Evolutionary conservation across 768 basidiomycete genomes (phyloP), one percentile per base, ranked within the genome.

Genomic region (Mycena galericulata): DNA sequence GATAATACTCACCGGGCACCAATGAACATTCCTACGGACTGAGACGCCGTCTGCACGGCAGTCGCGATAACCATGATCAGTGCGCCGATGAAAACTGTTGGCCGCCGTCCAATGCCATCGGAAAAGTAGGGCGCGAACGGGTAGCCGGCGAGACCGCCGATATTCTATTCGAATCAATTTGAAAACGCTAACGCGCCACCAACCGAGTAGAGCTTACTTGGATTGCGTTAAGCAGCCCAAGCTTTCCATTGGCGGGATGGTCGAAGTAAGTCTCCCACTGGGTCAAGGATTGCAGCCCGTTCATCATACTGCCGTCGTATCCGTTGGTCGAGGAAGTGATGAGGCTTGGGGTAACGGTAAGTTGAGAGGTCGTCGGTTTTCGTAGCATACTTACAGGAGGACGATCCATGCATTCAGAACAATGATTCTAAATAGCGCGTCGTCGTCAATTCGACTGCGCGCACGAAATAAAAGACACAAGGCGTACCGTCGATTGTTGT

Each of bases 291-390:
- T 94, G 92, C 45, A 94, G 82, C 76, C 90, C 90, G 78, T 93
- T 92, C 91, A 92, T 91, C 88, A 92, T 88, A 76, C 87, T 89
- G 67, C 90, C 90, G 73, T 93, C 92, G 75, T 89, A 93, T 57
- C 92, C 92, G 76, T 89, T 91, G 53, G 89, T 91, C 17, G 90
- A 90, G 27, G 91, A 92, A 14, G 91, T 92, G 75, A 92, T 90
- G 69, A 93, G 87, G 54, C 90, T 90, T 60, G 24, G 59, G 53
- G 29, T n/a, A 38, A 40, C 40, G 45, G 36, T 24, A 26, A 43
- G 32, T 62, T 29, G 47, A 4, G 2, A 24, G 6, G 51, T 7
- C 46, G 17, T 5, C 2, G 36, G 34, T 41, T 45, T 24, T 34
- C 32, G 18, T 24, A 80, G 17, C 2, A 0, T 24, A 50, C 87